Percentiles rank a stretch among this genome's conserved stretches.
Evolutionary conservation across 441 rosid species (phyloP).

Genomic region (Populus hybrid): DNA sequence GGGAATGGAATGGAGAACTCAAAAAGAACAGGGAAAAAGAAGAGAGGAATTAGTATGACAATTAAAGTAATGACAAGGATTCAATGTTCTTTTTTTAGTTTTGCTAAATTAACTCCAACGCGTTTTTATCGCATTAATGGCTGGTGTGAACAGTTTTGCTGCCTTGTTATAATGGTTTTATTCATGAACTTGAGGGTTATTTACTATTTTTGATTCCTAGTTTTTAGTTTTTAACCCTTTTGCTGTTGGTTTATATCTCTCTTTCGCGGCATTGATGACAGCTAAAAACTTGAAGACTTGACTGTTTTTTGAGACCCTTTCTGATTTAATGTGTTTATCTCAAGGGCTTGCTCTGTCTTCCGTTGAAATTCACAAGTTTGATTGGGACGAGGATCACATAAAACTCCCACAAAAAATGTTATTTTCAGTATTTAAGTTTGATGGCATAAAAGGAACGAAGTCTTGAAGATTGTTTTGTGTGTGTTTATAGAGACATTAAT

Average conservation of each 20-base stretch:
- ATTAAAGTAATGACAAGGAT: background rate
- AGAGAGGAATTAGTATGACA: background rate
- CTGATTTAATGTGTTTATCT: background rate
- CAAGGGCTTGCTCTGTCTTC: background rate
- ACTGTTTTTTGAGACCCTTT: constrained; percentile 4
- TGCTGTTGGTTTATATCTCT: background rate
- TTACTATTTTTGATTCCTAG: constrained; percentile 20
- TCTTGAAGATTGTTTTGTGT: too few relatives aligned
- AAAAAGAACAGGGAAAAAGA: background rate
- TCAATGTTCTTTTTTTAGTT: background rate
- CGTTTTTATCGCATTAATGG: constrained; percentile 35
- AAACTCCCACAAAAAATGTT: too few relatives aligned
- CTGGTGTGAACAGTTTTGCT: constrained; percentile 22
- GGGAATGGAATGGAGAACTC: constrained; percentile 29
- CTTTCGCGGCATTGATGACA: background rate
- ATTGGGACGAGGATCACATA: too few relatives aligned
- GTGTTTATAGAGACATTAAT: too few relatives aligned
- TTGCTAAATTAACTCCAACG: constrained; percentile 9
- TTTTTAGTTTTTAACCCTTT: background rate
- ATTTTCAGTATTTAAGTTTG: too few relatives aligned
- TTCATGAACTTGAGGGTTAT: background rate
- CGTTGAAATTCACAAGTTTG: background rate
- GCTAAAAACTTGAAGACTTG: background rate
- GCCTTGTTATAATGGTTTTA: background rate
- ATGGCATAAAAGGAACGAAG: too few relatives aligned